A percentile compares a stretch with the other conserved stretches of the same genome.
Evolutionary conservation across 148 eudicot species (phyloP).

Genomic region (Beta vulgaris): DNA sequence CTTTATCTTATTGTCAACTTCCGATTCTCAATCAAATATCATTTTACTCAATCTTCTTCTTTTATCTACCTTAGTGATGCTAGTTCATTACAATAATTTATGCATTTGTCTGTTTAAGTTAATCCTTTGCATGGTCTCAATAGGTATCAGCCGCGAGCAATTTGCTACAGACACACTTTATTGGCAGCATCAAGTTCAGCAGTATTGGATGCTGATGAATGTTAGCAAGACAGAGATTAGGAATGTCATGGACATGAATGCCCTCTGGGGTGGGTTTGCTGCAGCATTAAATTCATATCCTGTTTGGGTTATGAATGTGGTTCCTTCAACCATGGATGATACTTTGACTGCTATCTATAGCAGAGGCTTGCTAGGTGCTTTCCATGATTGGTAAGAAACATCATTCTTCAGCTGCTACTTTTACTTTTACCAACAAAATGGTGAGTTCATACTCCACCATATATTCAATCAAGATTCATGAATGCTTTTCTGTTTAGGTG

Average conservation of each 20-base stretch:
- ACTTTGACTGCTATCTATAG: conserved; percentile 75
- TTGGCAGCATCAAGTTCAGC: conserved; percentile 92
- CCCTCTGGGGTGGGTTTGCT: conserved; percentile 84
- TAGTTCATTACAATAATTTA: too few species aligned
- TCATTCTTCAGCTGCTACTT: conserved; percentile 8
- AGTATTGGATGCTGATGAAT: conserved; percentile 85
- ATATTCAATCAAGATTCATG: background rate
- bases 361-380: conserved; percentile 79
- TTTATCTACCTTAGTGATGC: too few species aligned
- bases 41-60: too few species aligned
- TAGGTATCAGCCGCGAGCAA: conserved; percentile 65
- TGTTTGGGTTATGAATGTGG: conserved; percentile 96
- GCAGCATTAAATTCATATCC: conserved; percentile 82
- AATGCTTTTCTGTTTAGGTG: conserved; percentile 53
- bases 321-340: conserved; percentile 60
- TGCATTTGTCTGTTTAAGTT: background rate
- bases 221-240: conserved; percentile 62
- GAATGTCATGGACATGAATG: conserved; percentile 97
- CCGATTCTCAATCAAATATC: too few species aligned
- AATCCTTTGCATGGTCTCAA: background rate
- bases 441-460: background rate
- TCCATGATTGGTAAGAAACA: conserved; percentile 87
- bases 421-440: background rate
- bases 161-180: conserved; percentile 60
- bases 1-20: too few species aligned